Evolutionary conservation across 2,329 filamentous ascomycete species (phyloP).

Genomic region (Aureobasidium musti): DNA sequence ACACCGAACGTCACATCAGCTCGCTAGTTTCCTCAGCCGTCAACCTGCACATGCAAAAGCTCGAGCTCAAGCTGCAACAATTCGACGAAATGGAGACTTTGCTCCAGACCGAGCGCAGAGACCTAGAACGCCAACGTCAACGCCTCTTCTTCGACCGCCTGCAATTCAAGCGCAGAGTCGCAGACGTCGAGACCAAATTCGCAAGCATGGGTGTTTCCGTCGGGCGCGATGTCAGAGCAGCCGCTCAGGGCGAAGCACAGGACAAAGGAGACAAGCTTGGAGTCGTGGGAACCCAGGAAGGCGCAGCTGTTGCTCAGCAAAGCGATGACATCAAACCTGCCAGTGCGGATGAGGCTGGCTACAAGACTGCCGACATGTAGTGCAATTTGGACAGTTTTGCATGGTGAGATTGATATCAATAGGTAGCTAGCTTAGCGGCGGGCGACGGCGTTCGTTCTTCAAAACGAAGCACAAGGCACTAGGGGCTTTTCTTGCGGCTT

Average conservation of each 20-base stretch:
- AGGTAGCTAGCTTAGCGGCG: too few relatives aligned
- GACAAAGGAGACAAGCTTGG: conserved; percentile 22
- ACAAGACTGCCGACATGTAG: conserved; percentile 22
- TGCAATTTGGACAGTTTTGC: background rate
- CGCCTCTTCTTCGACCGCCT: conserved; percentile 92
- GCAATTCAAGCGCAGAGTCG: conserved; percentile 82
- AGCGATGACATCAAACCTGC: background rate
- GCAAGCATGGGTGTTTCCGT: conserved; percentile 35
- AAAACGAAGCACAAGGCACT: background rate
- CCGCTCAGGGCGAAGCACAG: conserved; percentile 9
- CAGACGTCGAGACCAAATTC: conserved; percentile 69
- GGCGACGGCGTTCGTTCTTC: background rate
- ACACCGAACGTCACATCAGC: conserved; percentile 96
- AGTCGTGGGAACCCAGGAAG: conserved; percentile 16
- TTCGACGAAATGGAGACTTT: conserved; percentile 96
- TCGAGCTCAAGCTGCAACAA: conserved; percentile 92
- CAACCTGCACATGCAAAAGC: conserved; percentile 91
- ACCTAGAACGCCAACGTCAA: conserved; percentile 87
- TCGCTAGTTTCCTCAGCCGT: conserved; percentile 88
- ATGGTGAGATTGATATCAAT: background rate
- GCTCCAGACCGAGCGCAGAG: conserved; percentile 85
- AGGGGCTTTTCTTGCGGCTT: background rate
- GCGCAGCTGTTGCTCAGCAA: background rate
- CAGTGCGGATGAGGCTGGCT: conserved; percentile 5
- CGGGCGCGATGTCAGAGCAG: conserved; percentile 15